phyloP scores from a whole-genome alignment of 139 green algal species.

The Diplosphaera chodatii region DNA sequence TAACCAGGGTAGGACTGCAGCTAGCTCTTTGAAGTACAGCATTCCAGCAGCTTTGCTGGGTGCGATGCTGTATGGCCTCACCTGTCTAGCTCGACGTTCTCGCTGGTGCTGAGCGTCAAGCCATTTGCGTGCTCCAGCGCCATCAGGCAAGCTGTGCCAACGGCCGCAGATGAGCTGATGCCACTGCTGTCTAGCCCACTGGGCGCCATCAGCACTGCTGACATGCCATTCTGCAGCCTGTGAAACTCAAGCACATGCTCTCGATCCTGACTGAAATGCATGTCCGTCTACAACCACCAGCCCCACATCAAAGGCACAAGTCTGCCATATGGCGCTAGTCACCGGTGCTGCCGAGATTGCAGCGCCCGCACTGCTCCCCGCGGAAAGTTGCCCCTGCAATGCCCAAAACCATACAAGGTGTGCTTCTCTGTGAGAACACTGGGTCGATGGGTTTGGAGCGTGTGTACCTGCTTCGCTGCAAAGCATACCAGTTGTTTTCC shows the following conservation, averaged over 20 bases:
- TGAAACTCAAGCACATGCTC: no score
- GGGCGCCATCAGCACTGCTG: background rate
- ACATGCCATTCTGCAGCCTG: background rate
- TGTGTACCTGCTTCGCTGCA: no score
- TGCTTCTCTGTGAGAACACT: no score
- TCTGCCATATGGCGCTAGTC: no score
- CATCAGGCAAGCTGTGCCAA: constrained; percentile 5
- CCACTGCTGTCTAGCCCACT: background rate
- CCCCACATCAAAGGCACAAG: no score
- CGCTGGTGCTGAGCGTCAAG: background rate
- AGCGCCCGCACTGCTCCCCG: background rate
- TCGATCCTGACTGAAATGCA: no score
- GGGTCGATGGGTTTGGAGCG: no score
- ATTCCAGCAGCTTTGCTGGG: no score
- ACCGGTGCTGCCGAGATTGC: background rate
- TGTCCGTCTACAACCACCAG: no score
- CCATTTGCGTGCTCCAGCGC: constrained; percentile 5
- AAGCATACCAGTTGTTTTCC: background rate
- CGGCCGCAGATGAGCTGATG: constrained; percentile 5
- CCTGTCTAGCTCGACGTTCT: constrained; percentile 13
- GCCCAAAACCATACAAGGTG: no score
- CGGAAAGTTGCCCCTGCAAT: background rate
- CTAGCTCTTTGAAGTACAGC: no score
- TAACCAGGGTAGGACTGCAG: no score
- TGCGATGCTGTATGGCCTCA: background rate